Evolutionary conservation across 2,329 filamentous ascomycete genomes (phyloP).

Genomic region (Epichloe typhina): DNA sequence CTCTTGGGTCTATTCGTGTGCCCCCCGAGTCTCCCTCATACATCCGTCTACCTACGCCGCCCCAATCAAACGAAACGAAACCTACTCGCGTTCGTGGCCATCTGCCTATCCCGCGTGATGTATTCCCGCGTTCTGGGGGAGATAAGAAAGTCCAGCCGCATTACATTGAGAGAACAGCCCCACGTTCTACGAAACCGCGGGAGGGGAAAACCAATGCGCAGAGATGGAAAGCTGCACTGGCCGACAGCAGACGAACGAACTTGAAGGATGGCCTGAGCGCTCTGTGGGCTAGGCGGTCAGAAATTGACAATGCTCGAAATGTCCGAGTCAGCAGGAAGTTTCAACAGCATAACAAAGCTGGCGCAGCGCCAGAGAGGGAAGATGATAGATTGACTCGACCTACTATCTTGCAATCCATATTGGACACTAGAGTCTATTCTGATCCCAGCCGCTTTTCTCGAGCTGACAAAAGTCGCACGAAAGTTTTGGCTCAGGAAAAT

Average conservation of each 20-base stretch:
- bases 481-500: conserved; percentile 27
- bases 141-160: conserved; percentile 45
- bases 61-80: conserved; percentile 49
- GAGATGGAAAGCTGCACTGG: conserved; percentile 61
- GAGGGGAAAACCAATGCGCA: conserved; percentile 25
- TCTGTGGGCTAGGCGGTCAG: conserved; percentile 53
- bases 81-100: conserved; percentile 53
- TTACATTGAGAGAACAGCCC: conserved; percentile 50
- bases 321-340: conserved; percentile 33
- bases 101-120: conserved; percentile 67
- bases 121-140: conserved; percentile 51
- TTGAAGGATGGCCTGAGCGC: conserved; percentile 57
- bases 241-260: conserved; percentile 56
- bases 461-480: conserved; percentile 32
- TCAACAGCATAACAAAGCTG: conserved; percentile 29
- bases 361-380: conserved; percentile 53
- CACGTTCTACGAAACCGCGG: conserved; percentile 32
- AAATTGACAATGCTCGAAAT: conserved; percentile 21
- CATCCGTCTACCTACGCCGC: conserved; percentile 65
- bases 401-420: conserved; percentile 40
- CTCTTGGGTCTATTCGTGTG: conserved; percentile 39
- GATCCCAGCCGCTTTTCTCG: conserved; percentile 51
- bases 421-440: conserved; percentile 37
- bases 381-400: conserved; percentile 67
- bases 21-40: conserved; percentile 81